Percentiles rank a stretch among this genome's conserved stretches.
These are phyloP conservation scores for Cylindrotheca closterium DNA, from an alignment of 108 stramenopile genomes.

Conservation along the genomic window DNA sequence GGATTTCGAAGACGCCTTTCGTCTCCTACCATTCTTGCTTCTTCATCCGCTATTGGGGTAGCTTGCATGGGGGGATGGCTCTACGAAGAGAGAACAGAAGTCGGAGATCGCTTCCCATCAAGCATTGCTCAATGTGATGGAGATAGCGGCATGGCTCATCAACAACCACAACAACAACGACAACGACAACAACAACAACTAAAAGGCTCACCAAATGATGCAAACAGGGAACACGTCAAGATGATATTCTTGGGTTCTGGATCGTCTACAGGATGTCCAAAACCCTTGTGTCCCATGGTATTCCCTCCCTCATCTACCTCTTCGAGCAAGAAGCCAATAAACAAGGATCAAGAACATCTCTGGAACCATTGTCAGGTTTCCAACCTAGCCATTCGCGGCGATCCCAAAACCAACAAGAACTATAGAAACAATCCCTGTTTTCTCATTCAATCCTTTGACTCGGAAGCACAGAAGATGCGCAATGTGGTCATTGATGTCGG, in stretches of 20 bases:
- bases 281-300: slow-evolving; percentile 61
- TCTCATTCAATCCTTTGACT: slow-evolving; percentile 50
- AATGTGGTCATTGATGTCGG: slow-evolving; percentile 85
- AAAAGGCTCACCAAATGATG: too few relatives aligned
- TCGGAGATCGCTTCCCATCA: too few relatives aligned
- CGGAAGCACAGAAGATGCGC: slow-evolving; percentile 16
- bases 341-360: slow-evolving; percentile 3
- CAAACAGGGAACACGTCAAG: slow-evolving; percentile 1
- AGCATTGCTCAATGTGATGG: too few relatives aligned
- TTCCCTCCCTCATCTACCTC: slow-evolving; percentile 32
- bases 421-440: slow-evolving; percentile 84
- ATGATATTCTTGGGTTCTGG: slow-evolving; percentile 74
- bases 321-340: slow-evolving; percentile 10
- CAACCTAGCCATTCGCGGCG: slow-evolving; percentile 55
- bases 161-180: too few relatives aligned
- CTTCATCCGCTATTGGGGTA: too few relatives aligned
- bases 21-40: too few relatives aligned
- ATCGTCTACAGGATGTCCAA: slow-evolving; percentile 84
- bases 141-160: too few relatives aligned
- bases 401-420: slow-evolving; percentile 80
- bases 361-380: slow-evolving; percentile 50
- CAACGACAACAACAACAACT: too few relatives aligned
- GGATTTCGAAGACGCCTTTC: too few relatives aligned
- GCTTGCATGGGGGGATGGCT: too few relatives aligned
- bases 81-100: too few relatives aligned